Evolutionary conservation across 1,139 yeast genomes (phyloP).

Genomic region (Yamadazyma dushanensis): DNA sequence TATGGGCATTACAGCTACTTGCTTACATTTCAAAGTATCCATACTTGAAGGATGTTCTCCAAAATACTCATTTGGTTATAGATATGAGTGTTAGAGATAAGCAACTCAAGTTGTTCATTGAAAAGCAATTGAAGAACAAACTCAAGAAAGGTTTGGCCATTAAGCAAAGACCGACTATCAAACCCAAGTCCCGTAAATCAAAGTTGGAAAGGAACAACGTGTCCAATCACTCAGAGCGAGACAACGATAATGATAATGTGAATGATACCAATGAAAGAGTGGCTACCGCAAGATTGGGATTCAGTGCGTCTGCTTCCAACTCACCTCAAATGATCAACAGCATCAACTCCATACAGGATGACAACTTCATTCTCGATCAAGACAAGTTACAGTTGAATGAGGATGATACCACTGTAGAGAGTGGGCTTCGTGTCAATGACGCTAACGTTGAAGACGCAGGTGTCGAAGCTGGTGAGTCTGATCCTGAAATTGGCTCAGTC

Average conservation of each 20-base stretch:
- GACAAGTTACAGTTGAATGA: conserved; percentile 38
- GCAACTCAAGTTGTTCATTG: conserved; percentile 38
- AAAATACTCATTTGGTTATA: conserved; percentile 62
- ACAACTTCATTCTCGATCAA: conserved; percentile 34
- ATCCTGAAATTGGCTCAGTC: conserved; percentile 19
- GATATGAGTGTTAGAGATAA: conserved; percentile 55
- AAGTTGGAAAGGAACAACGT: conserved; percentile 10
- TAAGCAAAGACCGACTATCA: conserved; percentile 33
- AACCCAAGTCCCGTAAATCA: conserved; percentile 37
- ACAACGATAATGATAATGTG: conserved; percentile 3
- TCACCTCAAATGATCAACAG: conserved; percentile 46
- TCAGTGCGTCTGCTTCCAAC: conserved; percentile 38
- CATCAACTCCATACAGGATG: conserved; percentile 32
- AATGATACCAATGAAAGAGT: conserved; percentile 7
- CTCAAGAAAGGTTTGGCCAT: conserved; percentile 32
- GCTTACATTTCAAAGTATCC: conserved; percentile 95
- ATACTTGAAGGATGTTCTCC: conserved; percentile 68
- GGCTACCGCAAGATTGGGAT: conserved; percentile 18
- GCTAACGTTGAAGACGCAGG: conserved; percentile 21
- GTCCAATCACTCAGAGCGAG: background rate
- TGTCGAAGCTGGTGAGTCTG: conserved; percentile 20
- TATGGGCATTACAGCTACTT: conserved; percentile 87
- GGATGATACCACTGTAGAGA: conserved; percentile 26
- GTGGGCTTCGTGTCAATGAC: conserved; percentile 21
- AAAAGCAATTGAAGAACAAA: conserved; percentile 37